phyloP scores from a whole-genome alignment of 2,329 filamentous ascomycete species.

The Aspergillus carbonarius region DNA sequence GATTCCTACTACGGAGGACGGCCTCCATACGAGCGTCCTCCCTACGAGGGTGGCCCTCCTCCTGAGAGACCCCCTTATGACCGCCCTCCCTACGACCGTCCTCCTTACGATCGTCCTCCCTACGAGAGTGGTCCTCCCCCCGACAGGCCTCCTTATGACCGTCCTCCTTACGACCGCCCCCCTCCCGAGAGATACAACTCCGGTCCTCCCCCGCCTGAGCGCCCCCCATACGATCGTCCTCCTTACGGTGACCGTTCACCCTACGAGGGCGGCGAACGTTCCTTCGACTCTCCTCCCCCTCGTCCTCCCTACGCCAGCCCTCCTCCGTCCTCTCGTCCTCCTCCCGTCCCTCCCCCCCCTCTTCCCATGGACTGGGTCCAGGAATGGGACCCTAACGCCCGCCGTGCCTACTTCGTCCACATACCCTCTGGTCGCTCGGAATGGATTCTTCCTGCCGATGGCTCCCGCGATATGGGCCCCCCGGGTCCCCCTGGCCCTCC shows the following conservation, averaged over 20 bases:
- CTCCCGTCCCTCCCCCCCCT: constrained; percentile 46
- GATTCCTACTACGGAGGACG: constrained; percentile 10
- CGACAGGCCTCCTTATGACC: constrained; percentile 12
- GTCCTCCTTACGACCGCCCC: constrained; percentile 10
- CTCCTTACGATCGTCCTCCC: constrained; percentile 22
- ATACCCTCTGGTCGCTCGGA: constrained; percentile 60
- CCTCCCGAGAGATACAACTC: constrained; percentile 7
- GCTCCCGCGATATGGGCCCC: constrained; percentile 20
- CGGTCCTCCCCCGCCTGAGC: constrained; percentile 15
- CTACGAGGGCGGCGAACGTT: constrained; percentile 16
- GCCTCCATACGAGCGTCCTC: constrained; percentile 16
- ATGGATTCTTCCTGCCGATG: constrained; percentile 58
- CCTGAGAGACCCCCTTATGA: constrained; percentile 14
- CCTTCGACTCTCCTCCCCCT: constrained; percentile 34
- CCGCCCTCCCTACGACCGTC: constrained; percentile 26
- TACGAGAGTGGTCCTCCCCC: constrained; percentile 15
- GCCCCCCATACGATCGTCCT: constrained; percentile 23
- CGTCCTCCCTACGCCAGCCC: constrained; percentile 37
- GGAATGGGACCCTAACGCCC: constrained; percentile 61
- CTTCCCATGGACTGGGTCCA: constrained; percentile 62
- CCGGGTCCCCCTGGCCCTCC: constrained; percentile 16
- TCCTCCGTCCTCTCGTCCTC: constrained; percentile 30
- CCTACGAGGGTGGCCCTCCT: constrained; percentile 9
- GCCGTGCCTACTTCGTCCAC: constrained; percentile 67
- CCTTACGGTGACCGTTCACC: constrained; percentile 19